Evolutionary conservation across 2,329 filamentous ascomycete genomes (phyloP), one percentile per base, ranked within the genome.

Genomic region (Penicillium thymicola): DNA sequence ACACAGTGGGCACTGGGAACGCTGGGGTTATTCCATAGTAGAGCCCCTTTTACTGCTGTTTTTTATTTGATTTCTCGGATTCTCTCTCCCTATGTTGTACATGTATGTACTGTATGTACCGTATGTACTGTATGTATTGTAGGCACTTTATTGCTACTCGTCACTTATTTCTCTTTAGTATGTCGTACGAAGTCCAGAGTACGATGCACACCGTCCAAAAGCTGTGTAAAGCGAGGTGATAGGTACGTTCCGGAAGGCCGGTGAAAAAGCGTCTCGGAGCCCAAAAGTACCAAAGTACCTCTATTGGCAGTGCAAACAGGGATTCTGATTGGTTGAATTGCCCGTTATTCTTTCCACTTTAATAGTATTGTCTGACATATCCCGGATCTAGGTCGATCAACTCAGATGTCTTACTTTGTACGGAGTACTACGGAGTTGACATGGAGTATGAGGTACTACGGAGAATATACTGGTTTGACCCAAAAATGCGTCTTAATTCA

Each of bases 301-400:
- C 0, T 13, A 30, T 32, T 32, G 30, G 30, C 30, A 13, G 30
- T 32, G 30, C 30, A 13, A 43, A 28, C 30, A 27, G 21, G 28
- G 30, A 14, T 38, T 27, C 42, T 62, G 59, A 54, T 59, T 65
- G 62, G 59, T 48, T 49, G 40, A 45, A 42, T 44, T 5, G 30
- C 18, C 54, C 55, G 59, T 64, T 60, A 58, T 58, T 37, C 45
- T 23, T 51, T 60, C 61, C 61, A 63, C 62, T 57, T 55, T 36
- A 37, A 48, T 9, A 38, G 52, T 56, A 59, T 57, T 59, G 49
- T 45, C 18, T 36, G 51, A 53, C 34, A 30, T 30, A 28, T 28
- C 34, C n/a, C 30, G 25, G 49, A 43, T 51, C 28, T 25, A 10
- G n/a, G 23, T 28, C 47, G 13, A 37, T 30, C 14, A 23, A 30